These are phyloP conservation scores for Perkinsus olseni DNA, from an alignment of 169 alveolate genomes.

Conservation along the genomic window DNA sequence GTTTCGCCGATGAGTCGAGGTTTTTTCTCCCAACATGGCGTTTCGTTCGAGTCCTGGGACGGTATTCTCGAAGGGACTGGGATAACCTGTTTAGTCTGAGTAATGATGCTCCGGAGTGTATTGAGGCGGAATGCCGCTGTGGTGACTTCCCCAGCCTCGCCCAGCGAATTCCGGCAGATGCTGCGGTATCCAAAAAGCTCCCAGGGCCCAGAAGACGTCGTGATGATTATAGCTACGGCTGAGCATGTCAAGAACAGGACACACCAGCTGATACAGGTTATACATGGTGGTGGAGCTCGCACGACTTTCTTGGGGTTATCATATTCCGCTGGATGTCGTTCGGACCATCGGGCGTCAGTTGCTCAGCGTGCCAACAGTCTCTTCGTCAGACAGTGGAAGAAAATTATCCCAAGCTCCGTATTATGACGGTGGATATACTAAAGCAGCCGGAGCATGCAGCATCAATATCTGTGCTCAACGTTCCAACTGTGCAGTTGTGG, in stretches of 20 bases:
- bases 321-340: no score
- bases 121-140: background rate
- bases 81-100: background rate
- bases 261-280: background rate
- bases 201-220: background rate
- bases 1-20: no score
- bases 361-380: no score
- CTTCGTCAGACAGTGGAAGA: background rate
- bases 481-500: background rate
- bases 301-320: no score
- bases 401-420: background rate
- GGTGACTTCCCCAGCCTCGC: background rate
- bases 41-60: background rate
- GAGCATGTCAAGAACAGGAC: background rate
- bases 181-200: background rate
- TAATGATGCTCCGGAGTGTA: background rate
- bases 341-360: no score
- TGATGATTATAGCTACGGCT: background rate
- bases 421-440: background rate
- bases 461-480: background rate
- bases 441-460: background rate
- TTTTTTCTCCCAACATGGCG: background rate
- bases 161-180: background rate
- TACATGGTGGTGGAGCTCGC: no score
- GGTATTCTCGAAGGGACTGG: background rate